Conservation (phyloP, 805 yeast genomes). For the Pichia manshurica region DNA sequence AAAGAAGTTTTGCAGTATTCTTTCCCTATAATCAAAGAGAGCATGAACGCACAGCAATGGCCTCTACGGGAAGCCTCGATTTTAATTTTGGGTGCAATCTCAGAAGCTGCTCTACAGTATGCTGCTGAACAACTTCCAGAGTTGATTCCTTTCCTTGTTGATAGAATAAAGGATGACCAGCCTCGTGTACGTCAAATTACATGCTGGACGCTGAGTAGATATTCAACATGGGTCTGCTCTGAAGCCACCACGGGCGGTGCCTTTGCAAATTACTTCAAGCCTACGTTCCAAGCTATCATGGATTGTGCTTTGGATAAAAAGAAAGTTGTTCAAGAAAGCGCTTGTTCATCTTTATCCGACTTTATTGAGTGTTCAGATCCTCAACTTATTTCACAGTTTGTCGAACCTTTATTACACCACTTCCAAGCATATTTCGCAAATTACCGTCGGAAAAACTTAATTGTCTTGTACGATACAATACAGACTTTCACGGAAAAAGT, state of each 20-base stretch:
- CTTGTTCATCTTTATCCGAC: conserved; percentile 79
- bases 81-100: conserved; percentile 90
- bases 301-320: conserved; percentile 72
- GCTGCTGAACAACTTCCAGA: conserved; percentile 70
- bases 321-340: conserved; percentile 93
- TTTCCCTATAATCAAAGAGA: conserved; percentile 70
- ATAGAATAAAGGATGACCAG: conserved; percentile 66
- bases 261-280: conserved; percentile 62
- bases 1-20: conserved; percentile 58
- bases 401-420: conserved; percentile 61
- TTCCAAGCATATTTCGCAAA: conserved; percentile 67
- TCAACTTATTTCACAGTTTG: conserved; percentile 52
- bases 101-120: conserved; percentile 76
- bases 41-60: conserved; percentile 72
- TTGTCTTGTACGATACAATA: conserved; percentile 82
- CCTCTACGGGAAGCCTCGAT: conserved; percentile 89
- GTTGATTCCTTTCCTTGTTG: conserved; percentile 78
- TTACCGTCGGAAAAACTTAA: conserved; percentile 78
- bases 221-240: conserved; percentile 71
- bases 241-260: conserved; percentile 59
- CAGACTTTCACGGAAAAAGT: conserved; percentile 81
- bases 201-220: conserved; percentile 93
- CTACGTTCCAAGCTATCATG: conserved; percentile 73
- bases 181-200: conserved; percentile 88
- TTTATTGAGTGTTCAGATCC: conserved; percentile 74